A percentile compares a stretch with the other conserved stretches of the same genome.
Conservation (phyloP, 306 rosid species). For the Lathyrus sativus region DNA sequence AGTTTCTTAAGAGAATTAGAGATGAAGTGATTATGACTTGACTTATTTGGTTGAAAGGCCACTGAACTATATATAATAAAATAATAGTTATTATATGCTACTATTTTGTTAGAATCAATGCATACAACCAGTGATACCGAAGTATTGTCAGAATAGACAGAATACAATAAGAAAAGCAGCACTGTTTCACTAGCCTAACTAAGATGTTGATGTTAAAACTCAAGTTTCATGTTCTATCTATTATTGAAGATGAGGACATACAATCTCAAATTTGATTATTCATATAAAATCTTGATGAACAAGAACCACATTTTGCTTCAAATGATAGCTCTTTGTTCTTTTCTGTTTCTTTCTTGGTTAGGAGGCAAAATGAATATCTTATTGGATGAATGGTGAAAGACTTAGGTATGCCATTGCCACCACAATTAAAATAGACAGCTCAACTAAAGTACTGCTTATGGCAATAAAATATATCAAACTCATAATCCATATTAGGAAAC, state of each 20-base stretch:
- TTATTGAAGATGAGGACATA: conserved; percentile 39
- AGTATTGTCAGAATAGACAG: conserved; percentile 33
- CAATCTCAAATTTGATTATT: conserved; percentile 48
- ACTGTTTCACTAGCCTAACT: conserved; percentile 35
- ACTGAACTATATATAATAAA: conserved; percentile 5
- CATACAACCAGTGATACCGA: conserved; percentile 35
- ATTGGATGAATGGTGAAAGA: conserved; percentile 60
- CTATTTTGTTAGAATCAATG: conserved; percentile 11
- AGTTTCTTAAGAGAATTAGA: not conserved
- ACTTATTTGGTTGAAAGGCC: conserved; percentile 30
- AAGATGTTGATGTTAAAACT: conserved; percentile 41
- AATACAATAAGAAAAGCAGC: conserved; percentile 29
- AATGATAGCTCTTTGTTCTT: conserved; percentile 49
- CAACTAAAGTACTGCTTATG: conserved; percentile 57
- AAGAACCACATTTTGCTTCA: conserved; percentile 46
- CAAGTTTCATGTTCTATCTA: conserved; percentile 28
- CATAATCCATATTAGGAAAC: conserved; percentile 26
- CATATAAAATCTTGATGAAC: conserved; percentile 41
- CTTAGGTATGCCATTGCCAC: conserved; percentile 67
- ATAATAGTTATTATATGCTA: not conserved
- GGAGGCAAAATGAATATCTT: conserved; percentile 63
- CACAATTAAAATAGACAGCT: conserved; percentile 65
- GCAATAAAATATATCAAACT: conserved; percentile 35
- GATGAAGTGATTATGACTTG: conserved; percentile 29
- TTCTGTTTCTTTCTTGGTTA: conserved; percentile 58